These are phyloP conservation scores for Talaromyces nanjingensis DNA, from an alignment of 495 filamentous ascomycete genomes.

Conservation along the genomic window DNA sequence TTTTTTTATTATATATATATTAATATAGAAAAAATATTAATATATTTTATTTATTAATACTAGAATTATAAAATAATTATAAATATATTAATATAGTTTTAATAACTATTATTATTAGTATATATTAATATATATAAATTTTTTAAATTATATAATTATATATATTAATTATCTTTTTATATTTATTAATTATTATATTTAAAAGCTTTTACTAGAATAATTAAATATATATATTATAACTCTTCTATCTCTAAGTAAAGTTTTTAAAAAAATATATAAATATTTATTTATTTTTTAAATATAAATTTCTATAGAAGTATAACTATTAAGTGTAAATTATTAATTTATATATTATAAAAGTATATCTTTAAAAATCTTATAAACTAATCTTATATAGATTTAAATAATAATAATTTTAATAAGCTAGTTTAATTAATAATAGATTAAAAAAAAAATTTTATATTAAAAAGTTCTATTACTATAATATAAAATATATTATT, in stretches of 20 bases:
- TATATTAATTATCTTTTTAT: constrained; percentile 3
- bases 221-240: constrained; percentile 12
- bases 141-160: constrained; percentile 4
- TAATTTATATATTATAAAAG: too few relatives aligned
- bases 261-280: constrained; percentile 7
- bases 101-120: background rate
- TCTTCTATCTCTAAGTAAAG: constrained; percentile 12
- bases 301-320: constrained; percentile 11
- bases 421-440: too few relatives aligned
- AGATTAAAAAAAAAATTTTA: constrained; percentile 8
- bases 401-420: too few relatives aligned
- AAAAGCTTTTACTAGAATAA: constrained; percentile 12
- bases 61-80: background rate
- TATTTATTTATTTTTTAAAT: constrained; percentile 10
- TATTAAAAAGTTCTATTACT: constrained; percentile 3
- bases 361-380: too few relatives aligned
- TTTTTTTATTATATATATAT: background rate
- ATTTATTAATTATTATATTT: constrained; percentile 11
- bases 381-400: too few relatives aligned
- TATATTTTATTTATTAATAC: background rate
- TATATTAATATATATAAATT: constrained; percentile 2
- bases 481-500: too few relatives aligned
- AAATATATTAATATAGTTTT: constrained; percentile 8
- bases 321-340: background rate
- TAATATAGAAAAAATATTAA: constrained; percentile 3